A percentile compares a stretch with the other conserved stretches of the same genome.
Conservation (phyloP, 176 grass and related monocot species). For the Avena insularis region DNA sequence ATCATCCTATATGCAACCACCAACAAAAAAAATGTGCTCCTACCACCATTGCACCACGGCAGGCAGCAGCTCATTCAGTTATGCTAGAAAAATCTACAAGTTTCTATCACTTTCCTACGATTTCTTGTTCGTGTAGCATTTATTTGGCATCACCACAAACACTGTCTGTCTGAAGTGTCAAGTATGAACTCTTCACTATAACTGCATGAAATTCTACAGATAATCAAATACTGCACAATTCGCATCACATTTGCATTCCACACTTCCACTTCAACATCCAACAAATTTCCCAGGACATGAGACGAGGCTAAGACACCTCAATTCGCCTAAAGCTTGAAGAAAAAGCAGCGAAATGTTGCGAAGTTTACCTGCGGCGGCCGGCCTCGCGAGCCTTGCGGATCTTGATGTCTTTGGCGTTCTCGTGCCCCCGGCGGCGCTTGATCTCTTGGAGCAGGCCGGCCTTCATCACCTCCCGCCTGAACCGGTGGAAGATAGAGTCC, state of each 20-base stretch:
- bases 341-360: background rate
- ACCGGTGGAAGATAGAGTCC: slow-evolving; percentile 71
- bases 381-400: slow-evolving; percentile 80
- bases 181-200: background rate
- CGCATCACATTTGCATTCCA: background rate
- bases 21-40: background rate
- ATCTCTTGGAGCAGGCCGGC: slow-evolving; percentile 81
- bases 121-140: background rate
- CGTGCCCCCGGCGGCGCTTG: slow-evolving; percentile 78
- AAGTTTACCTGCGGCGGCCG: slow-evolving; percentile 57
- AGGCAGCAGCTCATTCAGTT: background rate
- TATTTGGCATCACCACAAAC: background rate
- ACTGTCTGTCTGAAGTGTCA: background rate
- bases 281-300: background rate
- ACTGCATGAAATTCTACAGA: background rate
- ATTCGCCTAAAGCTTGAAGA: background rate
- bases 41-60: background rate
- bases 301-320: background rate
- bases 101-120: background rate
- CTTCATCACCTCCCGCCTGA: slow-evolving; percentile 85
- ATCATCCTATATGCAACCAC: background rate
- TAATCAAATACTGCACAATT: background rate
- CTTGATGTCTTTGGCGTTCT: slow-evolving; percentile 77
- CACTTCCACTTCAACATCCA: background rate
- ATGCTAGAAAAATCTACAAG: background rate